Percentiles rank a stretch among this genome's conserved stretches.
phyloP scores from a whole-genome alignment of 106 monocot genomes.

The Dendrobium nobile region DNA sequence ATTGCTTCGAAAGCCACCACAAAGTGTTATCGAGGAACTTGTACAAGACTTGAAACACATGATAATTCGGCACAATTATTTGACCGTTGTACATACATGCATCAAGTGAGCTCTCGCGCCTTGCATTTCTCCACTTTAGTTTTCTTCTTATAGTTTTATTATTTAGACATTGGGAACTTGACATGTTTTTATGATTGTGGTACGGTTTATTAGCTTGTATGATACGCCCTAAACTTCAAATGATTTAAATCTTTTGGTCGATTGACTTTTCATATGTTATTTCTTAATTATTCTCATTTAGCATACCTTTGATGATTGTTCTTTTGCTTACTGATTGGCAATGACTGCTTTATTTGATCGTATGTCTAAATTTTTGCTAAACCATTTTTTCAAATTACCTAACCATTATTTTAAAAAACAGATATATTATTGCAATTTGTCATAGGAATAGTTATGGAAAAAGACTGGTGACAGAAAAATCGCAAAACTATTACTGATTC shows the following conservation, averaged over 20 bases:
- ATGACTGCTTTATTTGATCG: background rate
- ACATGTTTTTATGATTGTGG: background rate
- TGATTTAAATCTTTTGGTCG: background rate
- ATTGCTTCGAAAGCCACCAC: conserved; percentile 79
- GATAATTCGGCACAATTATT: conserved; percentile 85
- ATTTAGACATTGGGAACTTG: background rate
- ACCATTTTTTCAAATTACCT: background rate
- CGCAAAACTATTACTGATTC: background rate
- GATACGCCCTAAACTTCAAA: background rate
- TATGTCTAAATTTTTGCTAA: background rate
- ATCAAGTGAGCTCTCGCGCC: conserved; percentile 46
- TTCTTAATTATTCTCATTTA: background rate
- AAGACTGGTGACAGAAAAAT: background rate
- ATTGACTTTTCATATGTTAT: background rate
- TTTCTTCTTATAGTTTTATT: background rate
- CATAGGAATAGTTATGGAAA: background rate
- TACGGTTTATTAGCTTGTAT: background rate
- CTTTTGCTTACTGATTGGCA: background rate
- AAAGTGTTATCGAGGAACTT: conserved; percentile 78
- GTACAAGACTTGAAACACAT: conserved; percentile 91
- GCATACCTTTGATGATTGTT: background rate
- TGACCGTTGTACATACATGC: conserved; percentile 94
- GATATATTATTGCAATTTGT: background rate
- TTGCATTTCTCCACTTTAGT: background rate
- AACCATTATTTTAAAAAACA: background rate